Evolutionary conservation across 2,329 filamentous ascomycete genomes (phyloP), one percentile per base, ranked within the genome.

Genomic region (Gaeumannomyces sp.): DNA sequence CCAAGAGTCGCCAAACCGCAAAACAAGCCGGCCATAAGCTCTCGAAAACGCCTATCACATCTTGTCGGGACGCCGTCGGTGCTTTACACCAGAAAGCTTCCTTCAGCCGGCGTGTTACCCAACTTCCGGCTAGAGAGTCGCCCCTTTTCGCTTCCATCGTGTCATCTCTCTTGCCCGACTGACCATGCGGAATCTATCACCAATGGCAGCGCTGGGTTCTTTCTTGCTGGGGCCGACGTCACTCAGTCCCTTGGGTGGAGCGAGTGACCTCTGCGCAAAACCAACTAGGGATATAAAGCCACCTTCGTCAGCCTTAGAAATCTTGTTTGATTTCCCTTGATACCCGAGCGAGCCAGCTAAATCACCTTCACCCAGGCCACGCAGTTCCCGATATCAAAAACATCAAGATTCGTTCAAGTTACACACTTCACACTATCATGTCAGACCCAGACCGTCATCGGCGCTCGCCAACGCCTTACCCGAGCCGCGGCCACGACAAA

Each of bases 391-490:
- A 28, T 22, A 27, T 8, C 13, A 25, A 38, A 11, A 38, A 25
- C 10, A 16, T 16, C 61, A 62, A 35, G 33, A 29, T 4, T 13
- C 28, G 10, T 31, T 5, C n/a, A 22, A 22, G 14, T 22, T n/a
- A 53, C 25, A 56, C 10, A 29, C 33, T 19, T 28, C 35, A 25
- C n/a, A 33, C 61, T n/a, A 62, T 14, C 33, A 62, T 25, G 50
- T n/a, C 28, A 62, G n/a, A 22, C 50, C 22, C 14, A 16, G 8
- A 45, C n/a, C 28, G 45, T 22, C 61, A 27, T 13, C 61, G 25
- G 10, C 61, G 61, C 5, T 63, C 61, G 10, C 50, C 61, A 29
- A 58, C 61, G 27, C 61, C 61, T 58, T 63, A 58, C 27, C 61
- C 61, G 7, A 31, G 53, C 16, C 50, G 27, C 61, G 7, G 22